A percentile compares a stretch with the other conserved stretches of the same genome.
phyloP scores from a whole-genome alignment of 441 rosid species.

The Hura crepitans region DNA sequence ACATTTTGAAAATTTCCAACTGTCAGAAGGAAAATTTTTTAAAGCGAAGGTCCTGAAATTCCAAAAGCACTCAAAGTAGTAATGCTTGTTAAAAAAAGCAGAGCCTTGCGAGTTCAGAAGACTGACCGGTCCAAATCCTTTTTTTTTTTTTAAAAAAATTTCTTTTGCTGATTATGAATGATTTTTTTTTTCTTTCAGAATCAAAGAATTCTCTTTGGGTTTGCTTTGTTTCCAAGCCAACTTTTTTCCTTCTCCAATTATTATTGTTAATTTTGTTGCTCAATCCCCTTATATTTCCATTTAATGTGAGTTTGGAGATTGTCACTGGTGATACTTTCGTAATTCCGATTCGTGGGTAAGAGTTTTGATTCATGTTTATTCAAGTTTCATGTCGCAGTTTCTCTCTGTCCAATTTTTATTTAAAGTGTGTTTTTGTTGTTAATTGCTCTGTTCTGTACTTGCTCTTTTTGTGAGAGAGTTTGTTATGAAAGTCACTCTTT shows the following conservation, averaged over 20 bases:
- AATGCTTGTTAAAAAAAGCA: constrained; percentile 4
- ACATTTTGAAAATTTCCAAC: constrained; percentile 7
- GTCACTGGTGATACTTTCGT: constrained; percentile 14
- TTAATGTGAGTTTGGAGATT: constrained; percentile 1
- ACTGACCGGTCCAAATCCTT: constrained; percentile 3
- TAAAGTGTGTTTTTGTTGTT: not conserved
- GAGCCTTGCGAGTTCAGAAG: constrained; percentile 11
- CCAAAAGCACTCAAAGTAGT: not conserved
- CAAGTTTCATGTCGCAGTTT: not conserved
- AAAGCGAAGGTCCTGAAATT: not conserved
- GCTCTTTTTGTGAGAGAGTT: not conserved
- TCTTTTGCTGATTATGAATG: not conserved
- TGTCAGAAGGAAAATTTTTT: not conserved
- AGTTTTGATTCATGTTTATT: not conserved
- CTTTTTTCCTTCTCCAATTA: constrained; percentile 20
- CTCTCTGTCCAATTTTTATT: not conserved
- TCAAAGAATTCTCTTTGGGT: constrained; percentile 25
- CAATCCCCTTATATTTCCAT: not conserved
- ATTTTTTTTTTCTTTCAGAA: not conserved
- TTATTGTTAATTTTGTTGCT: not conserved
- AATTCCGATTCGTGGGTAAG: constrained; percentile 20
- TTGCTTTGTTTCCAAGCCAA: constrained; percentile 64
- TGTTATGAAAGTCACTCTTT: not conserved
- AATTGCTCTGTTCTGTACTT: not conserved
- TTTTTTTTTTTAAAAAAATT: constrained; percentile 15